phyloP scores from a whole-genome alignment of 352 stramenopile species.

The Phytophthora tubulina region DNA sequence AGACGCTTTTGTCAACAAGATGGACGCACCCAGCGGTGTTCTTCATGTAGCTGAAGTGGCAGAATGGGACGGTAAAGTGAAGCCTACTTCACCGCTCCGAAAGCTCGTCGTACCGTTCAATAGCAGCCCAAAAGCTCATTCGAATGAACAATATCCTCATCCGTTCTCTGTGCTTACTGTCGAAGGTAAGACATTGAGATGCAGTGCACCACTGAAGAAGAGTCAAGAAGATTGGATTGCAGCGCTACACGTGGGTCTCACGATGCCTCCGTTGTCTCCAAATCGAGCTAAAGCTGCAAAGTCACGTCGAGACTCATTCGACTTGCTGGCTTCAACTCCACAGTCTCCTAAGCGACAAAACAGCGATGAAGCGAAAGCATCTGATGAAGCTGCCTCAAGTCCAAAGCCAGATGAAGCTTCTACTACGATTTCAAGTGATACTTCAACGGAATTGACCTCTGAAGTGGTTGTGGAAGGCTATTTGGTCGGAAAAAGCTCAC shows the following conservation, averaged over 20 bases:
- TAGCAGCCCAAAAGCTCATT: constrained; percentile 38
- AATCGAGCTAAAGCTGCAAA: constrained; percentile 75
- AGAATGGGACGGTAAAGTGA: constrained; percentile 75
- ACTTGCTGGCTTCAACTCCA: constrained; percentile 50
- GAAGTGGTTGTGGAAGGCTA: constrained; percentile 63
- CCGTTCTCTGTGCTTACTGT: constrained; percentile 70
- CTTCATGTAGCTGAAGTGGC: constrained; percentile 69
- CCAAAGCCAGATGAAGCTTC: constrained; percentile 1
- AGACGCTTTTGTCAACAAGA: constrained; percentile 62
- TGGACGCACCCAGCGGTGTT: constrained; percentile 62
- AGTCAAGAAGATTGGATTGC: constrained; percentile 76
- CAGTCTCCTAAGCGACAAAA: constrained; percentile 31
- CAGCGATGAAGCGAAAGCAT: constrained; percentile 16
- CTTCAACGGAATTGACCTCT: not conserved
- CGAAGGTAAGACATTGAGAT: constrained; percentile 74
- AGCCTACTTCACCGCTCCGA: constrained; percentile 34
- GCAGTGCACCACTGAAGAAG: constrained; percentile 69
- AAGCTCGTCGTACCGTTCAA: constrained; percentile 34
- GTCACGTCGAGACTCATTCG: constrained; percentile 74
- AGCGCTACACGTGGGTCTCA: constrained; percentile 74
- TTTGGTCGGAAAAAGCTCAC: constrained; percentile 58
- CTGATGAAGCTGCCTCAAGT: not conserved
- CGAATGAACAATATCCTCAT: constrained; percentile 57
- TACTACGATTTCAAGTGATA: not conserved
- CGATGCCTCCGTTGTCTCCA: constrained; percentile 80